Base-by-base conservation (phyloP, 2,329 filamentous ascomycete genomes). In the Aquanectria penicillioides region DNA sequence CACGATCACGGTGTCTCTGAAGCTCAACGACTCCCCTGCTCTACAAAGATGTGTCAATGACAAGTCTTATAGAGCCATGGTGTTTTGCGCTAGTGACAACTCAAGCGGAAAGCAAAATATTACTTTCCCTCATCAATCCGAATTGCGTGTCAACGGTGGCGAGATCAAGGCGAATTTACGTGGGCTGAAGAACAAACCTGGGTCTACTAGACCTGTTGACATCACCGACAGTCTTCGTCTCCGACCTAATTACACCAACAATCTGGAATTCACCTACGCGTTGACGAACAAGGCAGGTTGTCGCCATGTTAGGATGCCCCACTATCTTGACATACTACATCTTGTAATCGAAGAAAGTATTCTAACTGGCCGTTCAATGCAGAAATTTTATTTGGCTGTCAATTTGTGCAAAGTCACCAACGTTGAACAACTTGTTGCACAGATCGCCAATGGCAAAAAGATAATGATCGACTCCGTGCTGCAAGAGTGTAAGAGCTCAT, bases 101-200 rank as follows among this genome's bases (percentile, higher is more conserved):
- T 76, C 83, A 11, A 76, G 83, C 12, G 86, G 84, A 13, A 74
- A 80, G 3, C 91, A 92, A 47, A 93, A 98, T 61, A 88, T 99
- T 51, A 81, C 92, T 1, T 99, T 99, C 65, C 95, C 95, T 2
- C 88, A 94, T 68, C 93, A 97, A 77, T 91, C 95, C 26, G 95
- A 99, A 73, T 84, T 99, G 56, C 94, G 93, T 73, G 87, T 97
- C 54, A 99, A 99, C 68, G 85, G 88, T 9, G 90, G 90, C 28
- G 93, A 97, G 56, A 85, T 97, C 66, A 95, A 94, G 75, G 90
- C 91, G n/a, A 99, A 98, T 73, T 83, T 97, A 66, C 91, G 95
- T 66, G 95, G 95, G 5, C 78, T 99, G 61, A 99, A 99, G 78
- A 97, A 97, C 75, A 97, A 95, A 75, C 92, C 94, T 6, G 95